Base-by-base conservation (phyloP, 768 basidiomycete genomes). In the Serendipita vermifera region DNA sequence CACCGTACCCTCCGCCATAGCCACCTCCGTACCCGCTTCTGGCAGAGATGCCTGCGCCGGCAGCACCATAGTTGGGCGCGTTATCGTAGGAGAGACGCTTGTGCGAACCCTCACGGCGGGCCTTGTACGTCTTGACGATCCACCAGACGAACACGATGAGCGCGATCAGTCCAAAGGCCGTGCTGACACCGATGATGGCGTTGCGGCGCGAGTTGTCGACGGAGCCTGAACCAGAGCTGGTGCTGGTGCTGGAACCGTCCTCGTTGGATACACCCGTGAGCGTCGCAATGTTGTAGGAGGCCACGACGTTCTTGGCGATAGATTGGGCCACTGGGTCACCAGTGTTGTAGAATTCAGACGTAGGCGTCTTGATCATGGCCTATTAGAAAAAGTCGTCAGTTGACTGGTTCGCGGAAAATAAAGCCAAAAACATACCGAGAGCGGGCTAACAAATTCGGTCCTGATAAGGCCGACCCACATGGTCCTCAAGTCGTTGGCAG, bases 121-220 rank as follows among this genome's bases (percentile, higher is more conserved):
- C 41, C 20, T 43, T 43, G 41, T 43, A 43, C 41, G 20, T 43
- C 11, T 22, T 11, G 14, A 43, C 24, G 38, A 80, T 74, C 62
- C 93, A 82, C 71, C 80, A 85, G 14, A 74, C 75, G 29, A 90
- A 74, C 33, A 86, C 80, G 38, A 87, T 63, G 38, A 90, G 65
- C 0, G 87, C 82, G 55, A 92, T 76, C 3, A 77, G 85, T 11
- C 90, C 90, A 17, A 94, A 76, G 2, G 85, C 81, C 36, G 78
- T 81, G 60, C 90, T 86, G 3, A 94, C 89, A 20, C 92, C 92
- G 59, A 96, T 92, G 65, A 94, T 91, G 24, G 87, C 87, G 61
- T 93, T 81, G 64, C 85, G 78, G 11, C 88, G 76, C 14, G 75
- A 71, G 62, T 77, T 79, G 55, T 70, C 69, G n/a, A 63, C 59